Evolutionary conservation across 2,329 filamentous ascomycete species (phyloP).

Genomic region (Trichoderma guizhouense): DNA sequence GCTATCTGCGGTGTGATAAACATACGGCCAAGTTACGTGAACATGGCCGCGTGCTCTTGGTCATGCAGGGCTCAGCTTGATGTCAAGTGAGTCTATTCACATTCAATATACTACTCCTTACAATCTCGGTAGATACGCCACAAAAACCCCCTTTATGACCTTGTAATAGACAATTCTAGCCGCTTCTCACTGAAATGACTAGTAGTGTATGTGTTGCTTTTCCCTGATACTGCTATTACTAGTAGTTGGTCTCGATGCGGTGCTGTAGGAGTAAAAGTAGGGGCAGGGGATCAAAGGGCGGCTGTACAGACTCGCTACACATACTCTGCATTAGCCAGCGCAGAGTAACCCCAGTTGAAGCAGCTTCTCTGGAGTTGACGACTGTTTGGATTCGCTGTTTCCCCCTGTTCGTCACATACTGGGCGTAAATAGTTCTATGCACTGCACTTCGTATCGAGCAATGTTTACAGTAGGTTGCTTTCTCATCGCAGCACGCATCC

Average conservation of each 20-base stretch:
- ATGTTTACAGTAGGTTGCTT: neutral
- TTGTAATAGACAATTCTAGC: neutral
- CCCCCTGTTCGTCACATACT: neutral
- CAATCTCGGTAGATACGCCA: slow-evolving; percentile 4
- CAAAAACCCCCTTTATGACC: neutral
- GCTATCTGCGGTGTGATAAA: neutral
- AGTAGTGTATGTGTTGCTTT: neutral
- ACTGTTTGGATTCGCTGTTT: neutral
- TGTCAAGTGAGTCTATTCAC: neutral
- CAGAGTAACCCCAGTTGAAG: neutral
- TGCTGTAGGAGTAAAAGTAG: neutral
- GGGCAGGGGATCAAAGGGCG: neutral
- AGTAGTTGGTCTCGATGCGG: neutral
- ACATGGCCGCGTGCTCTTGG: neutral
- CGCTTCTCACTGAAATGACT: neutral
- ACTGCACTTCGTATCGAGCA: slow-evolving; percentile 6
- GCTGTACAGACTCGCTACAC: neutral
- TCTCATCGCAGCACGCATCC: neutral
- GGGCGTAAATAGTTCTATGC: neutral
- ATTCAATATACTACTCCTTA: neutral
- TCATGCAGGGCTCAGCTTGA: neutral
- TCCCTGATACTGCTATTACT: neutral
- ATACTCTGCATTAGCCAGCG: slow-evolving; percentile 3
- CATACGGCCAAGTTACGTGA: neutral
- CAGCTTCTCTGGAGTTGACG: neutral